Evolutionary conservation across 257 asterid species (phyloP), one percentile per base, ranked within the genome.

Genomic region (Echium plantagineum): DNA sequence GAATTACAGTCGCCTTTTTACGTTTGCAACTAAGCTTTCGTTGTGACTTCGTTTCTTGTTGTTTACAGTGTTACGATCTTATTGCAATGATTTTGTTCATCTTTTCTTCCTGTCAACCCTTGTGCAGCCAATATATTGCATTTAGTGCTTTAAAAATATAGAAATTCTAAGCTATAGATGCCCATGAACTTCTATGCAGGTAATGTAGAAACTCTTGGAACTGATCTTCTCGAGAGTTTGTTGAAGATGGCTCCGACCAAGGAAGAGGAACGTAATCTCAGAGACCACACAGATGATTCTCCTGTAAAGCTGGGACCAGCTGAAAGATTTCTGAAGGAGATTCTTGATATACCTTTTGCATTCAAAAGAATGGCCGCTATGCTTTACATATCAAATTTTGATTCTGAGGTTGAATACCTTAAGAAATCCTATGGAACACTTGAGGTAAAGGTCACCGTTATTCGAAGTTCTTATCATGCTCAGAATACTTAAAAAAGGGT

Each of bases 301-400:
- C 74, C 74, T 10, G 5, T 64, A 61, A 64, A 70, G 59, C 70
- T 64, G 15, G 74, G 74, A 0, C 63, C 70, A 20, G 70, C 74
- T 2, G 74, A 70, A 49, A 70, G 55, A 32, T 70, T 70, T 70
- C 57, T 70, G 62, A 70, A 64, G 60, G 66, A 65, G 46, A 24
- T 70, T 26, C 66, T 70, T 20, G 70, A 64, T 64, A 60, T 70
- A 64, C 74, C 74, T 60, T 64, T 70, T 64, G 74, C 74, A 59
- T 70, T 70, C 59, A 64, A 70, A 53, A 70, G 70, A 60, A 22
- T 70, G 15, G 70, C 59, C 4, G 63, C 70, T 32, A 64, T 70
- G 74, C 63, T 70, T 9, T 70, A 64, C 52, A 60, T 64, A 7
- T 70, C 74, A 19, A 70, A 64, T 60, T 70, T 70, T 12, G 66